A percentile compares a stretch with the other conserved stretches of the same genome.
Conservation (phyloP, 1,139 yeast genomes). For the Yamadazyma triangularis region DNA sequence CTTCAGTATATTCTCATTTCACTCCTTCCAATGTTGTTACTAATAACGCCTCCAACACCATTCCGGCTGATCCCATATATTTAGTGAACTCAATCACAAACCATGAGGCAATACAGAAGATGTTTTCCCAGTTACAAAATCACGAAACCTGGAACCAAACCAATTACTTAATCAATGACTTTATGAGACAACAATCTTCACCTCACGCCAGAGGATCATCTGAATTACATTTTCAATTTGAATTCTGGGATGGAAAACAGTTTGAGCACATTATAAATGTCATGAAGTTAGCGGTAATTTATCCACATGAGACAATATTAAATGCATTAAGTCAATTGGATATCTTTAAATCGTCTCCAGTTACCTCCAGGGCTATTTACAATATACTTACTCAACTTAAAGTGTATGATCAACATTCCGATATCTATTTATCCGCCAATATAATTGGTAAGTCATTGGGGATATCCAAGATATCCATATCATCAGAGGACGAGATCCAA, state of each 20-base stretch:
- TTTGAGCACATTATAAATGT: constrained; percentile 22
- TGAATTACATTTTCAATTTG: constrained; percentile 23
- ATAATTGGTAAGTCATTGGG: constrained; percentile 19
- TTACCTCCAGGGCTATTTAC: constrained; percentile 15
- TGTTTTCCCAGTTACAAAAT: background rate
- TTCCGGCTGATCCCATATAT: constrained; percentile 19
- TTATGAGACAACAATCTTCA: constrained; percentile 3
- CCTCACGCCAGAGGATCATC: constrained; percentile 12
- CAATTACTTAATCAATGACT: constrained; percentile 1
- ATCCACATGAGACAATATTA: constrained; percentile 29
- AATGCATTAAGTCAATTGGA: constrained; percentile 11
- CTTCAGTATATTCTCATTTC: constrained; percentile 6
- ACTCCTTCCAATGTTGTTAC: constrained; percentile 6
- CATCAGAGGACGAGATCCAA: constrained; percentile 15
- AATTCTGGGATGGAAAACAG: constrained; percentile 32
- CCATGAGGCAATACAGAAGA: constrained; percentile 3
- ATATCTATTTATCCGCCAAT: constrained; percentile 27
- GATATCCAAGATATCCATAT: constrained; percentile 16
- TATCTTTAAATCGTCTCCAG: constrained; percentile 7
- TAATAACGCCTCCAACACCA: constrained; percentile 27
- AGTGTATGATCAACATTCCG: constrained; percentile 24
- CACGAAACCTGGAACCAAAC: background rate
- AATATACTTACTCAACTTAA: constrained; percentile 17
- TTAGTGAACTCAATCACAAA: constrained; percentile 20
- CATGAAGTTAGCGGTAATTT: constrained; percentile 27